Evolutionary conservation across 202 grass and related monocot species (phyloP).

Genomic region (Schoenoplectus triqueter): DNA sequence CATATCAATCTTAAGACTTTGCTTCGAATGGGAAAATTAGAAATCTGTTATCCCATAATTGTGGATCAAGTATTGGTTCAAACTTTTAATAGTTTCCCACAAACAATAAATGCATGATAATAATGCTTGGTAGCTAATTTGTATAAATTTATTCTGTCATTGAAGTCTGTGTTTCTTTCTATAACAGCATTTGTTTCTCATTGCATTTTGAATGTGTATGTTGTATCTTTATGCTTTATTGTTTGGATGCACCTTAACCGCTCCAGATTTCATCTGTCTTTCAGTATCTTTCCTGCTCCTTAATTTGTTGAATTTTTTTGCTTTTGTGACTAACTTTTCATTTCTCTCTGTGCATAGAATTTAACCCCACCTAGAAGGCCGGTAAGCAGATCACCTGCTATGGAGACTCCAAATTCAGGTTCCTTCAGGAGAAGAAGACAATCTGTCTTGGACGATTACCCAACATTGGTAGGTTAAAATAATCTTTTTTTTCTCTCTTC

Average conservation of each 20-base stretch:
- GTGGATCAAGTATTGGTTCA: neutral
- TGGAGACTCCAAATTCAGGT: slow-evolving; percentile 60
- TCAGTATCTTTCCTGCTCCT: neutral
- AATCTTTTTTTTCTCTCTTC: slow-evolving; percentile 1
- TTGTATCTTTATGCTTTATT: neutral
- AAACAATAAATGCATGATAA: slow-evolving; percentile 14
- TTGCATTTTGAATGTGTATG: slow-evolving; percentile 19
- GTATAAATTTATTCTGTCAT: slow-evolving; percentile 2
- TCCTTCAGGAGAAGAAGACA: slow-evolving; percentile 74
- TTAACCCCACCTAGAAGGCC: slow-evolving; percentile 77
- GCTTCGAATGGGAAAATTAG: neutral
- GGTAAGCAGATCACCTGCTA: slow-evolving; percentile 55
- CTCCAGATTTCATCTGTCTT: neutral
- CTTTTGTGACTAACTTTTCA: slow-evolving; percentile 6
- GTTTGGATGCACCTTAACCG: neutral
- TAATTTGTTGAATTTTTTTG: neutral
- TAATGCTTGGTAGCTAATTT: neutral
- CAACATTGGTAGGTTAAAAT: slow-evolving; percentile 52
- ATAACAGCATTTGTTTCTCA: neutral
- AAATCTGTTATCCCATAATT: neutral
- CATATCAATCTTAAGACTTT: neutral
- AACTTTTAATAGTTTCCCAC: neutral
- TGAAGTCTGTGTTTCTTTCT: neutral
- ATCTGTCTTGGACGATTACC: slow-evolving; percentile 73
- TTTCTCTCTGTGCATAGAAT: slow-evolving; percentile 50